Evolutionary conservation across 2,329 filamentous ascomycete genomes (phyloP).

Genomic region (Neofusicoccum cordaticola): DNA sequence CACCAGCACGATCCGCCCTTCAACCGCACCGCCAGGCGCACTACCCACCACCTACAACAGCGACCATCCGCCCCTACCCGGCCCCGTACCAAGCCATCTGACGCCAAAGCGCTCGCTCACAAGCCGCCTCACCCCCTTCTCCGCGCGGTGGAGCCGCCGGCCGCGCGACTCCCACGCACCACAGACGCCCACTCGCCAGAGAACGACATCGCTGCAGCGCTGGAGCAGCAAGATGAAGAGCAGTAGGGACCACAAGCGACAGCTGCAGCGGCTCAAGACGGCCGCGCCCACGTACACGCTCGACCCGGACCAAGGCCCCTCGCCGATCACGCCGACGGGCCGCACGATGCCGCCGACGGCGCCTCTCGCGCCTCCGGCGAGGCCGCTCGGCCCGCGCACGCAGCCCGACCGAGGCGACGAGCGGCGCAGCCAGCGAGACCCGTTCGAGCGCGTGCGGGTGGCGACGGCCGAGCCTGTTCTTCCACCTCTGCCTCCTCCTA

Average conservation of each 20-base stretch:
- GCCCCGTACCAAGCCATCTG: background rate
- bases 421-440: background rate
- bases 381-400: background rate
- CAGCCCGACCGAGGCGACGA: background rate
- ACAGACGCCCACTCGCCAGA: background rate
- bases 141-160: background rate
- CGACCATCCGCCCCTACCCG: background rate
- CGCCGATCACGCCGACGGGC: background rate
- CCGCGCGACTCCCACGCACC: background rate
- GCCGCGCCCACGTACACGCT: background rate
- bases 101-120: background rate
- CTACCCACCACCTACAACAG: background rate
- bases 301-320: background rate
- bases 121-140: background rate
- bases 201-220: background rate
- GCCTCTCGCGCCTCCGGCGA: background rate
- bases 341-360: no score
- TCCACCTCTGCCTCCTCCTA: no score
- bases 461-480: no score
- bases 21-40: background rate
- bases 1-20: background rate
- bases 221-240: background rate
- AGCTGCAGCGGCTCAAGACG: no score
- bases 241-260: background rate
- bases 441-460: background rate